Conservation (phyloP, 2,329 filamentous ascomycete genomes). For the Aspergillus sp. region DNA sequence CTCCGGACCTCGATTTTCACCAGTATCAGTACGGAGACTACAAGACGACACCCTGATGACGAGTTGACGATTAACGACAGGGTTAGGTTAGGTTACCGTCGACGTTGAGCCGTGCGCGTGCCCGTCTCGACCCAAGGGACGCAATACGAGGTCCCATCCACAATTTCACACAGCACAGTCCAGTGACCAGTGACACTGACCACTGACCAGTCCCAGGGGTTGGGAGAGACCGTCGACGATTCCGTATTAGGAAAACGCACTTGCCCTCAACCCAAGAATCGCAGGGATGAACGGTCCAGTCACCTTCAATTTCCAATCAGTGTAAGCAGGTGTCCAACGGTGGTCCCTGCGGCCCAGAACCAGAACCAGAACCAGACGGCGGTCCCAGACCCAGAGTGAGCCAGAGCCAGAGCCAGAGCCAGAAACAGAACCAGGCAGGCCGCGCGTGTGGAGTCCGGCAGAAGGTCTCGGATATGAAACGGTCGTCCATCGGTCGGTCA, state of each 20-base stretch:
- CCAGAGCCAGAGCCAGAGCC: too few relatives aligned
- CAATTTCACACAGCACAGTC: too few relatives aligned
- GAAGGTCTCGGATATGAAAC: slow-evolving; percentile 15
- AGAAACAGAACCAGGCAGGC: too few relatives aligned
- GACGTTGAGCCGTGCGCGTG: neutral
- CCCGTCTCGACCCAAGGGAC: neutral
- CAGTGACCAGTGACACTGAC: too few relatives aligned
- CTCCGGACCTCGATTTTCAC: too few relatives aligned
- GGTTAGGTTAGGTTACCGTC: neutral
- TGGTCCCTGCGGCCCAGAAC: slow-evolving; percentile 1
- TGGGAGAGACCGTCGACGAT: neutral
- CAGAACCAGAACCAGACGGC: slow-evolving; percentile 2
- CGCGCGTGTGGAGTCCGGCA: neutral
- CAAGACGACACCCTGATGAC: too few relatives aligned
- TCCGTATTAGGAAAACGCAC: slow-evolving; percentile 8
- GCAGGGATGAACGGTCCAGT: neutral
- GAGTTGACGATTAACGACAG: too few relatives aligned
- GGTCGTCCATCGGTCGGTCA: slow-evolving; percentile 14
- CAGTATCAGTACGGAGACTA: too few relatives aligned
- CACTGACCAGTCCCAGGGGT: too few relatives aligned
- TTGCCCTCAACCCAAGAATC: neutral
- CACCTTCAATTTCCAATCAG: neutral
- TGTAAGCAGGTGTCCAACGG: neutral
- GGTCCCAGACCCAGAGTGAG: too few relatives aligned
- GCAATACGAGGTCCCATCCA: neutral